Evolutionary conservation across 2,329 filamentous ascomycete genomes (phyloP), one percentile per base, ranked within the genome.

Genomic region (Diatrype stigma): DNA sequence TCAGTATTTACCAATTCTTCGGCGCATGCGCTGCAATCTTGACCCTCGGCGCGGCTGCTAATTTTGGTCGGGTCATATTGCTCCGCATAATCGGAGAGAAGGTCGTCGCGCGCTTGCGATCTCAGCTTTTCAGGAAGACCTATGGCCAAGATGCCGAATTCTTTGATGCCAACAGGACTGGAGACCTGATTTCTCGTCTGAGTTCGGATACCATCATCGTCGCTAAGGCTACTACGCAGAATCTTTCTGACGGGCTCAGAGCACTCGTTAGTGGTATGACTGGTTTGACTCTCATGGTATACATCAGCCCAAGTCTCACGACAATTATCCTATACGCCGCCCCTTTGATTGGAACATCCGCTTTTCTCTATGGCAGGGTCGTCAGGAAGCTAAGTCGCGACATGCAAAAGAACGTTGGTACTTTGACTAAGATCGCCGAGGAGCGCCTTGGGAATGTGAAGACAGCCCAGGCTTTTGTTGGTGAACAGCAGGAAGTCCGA

Each of bases 131-230:
- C 73, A 84, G 90, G 58, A 84, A 88, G 57, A 99, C 94, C 0
- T 96, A 95, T 61, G 81, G 94, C n/a, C 94, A 99, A 69, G 94
- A 99, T 69, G 94, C 94, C 52, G 94, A 97, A 65, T 99, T 99
- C 74, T 99, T 99, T 65, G 94, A 99, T 67, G 94, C 94, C 37
- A 99, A 99, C 72, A 83, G 94, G 23, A 92, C 96, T 23, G 94
- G 94, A 67, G 94, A 99, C 67, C 75, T 99, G 60, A 96, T 99
- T 64, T 97, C 93, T 35, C 87, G 95, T 35, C 82, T 99, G 44
- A 92, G 93, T 63, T 96, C 92, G 2, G 95, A 99, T 68, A 96
- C 94, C 1, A 90, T 97, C 64, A 95, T 99, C 64, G 94, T 99
- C 49, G 94, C 93, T 66, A 99, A 99, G 73, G 96, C 91, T 63